Evolutionary conservation across 139 green algal species (phyloP), one percentile per base, ranked within the genome.

Genomic region (Yamagishiella unicocca): DNA sequence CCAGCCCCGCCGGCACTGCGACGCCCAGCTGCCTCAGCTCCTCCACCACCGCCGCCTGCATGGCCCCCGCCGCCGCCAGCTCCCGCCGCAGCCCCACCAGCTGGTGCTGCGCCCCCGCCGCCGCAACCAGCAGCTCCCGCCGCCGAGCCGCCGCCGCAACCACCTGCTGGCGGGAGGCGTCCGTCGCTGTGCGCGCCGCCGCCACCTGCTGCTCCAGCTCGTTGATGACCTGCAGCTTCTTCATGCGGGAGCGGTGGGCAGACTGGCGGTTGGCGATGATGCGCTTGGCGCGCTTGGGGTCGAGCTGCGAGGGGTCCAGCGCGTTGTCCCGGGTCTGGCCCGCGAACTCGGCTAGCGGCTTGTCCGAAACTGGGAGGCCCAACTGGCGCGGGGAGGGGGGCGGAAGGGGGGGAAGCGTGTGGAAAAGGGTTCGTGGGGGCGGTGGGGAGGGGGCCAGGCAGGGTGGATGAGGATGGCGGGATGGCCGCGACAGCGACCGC

Each of bases 211-310:
- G 25, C 79, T 90, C 70, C 55, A 90, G 79, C 38, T 84, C 79
- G 46, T 77, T 12, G 0, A 91, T 86, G 37, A 88, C 50, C 71
- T 90, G 82, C 72, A 94, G 80, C 80, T 90, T 90, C 83, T 94
- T 94, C 89, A 92, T 89, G 22, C 91, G 74, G 2, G 73, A 89
- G 46, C 89, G 87, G 79, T 94, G 91, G 12, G 91, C 91, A 12
- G 84, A 90, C 82, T 94, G 89, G 27, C 91, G 84, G 88, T 94
- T 94, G 50, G 91, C 91, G 40, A 94, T 81, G 82, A 94, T 94
- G 27, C 89, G 89, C 33, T 85, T 84, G 9, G 91, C 91, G 17
- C 88, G 58, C 31, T 92, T 89, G 55, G 91, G 91, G 55, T 94
- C 91, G 1, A 94, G 68, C 38, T 76, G 73, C 0, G 45, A 42